These are phyloP conservation scores for Physocladia obscura DNA, from an alignment of 192 early-diverging fungal species.

Conservation along the genomic window DNA sequence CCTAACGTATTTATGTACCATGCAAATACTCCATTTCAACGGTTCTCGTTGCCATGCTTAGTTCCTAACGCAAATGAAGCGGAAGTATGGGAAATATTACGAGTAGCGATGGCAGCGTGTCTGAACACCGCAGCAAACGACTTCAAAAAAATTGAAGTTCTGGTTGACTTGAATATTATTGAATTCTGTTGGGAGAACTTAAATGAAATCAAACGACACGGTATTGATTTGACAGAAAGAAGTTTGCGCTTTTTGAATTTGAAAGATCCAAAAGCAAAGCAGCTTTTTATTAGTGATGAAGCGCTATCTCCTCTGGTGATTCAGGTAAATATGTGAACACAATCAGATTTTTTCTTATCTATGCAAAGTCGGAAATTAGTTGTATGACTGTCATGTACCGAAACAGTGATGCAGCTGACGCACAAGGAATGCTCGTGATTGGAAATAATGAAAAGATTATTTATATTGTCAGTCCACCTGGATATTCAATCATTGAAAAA, in stretches of 20 bases:
- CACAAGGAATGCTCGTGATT: slow-evolving; percentile 9
- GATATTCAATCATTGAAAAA: slow-evolving; percentile 21
- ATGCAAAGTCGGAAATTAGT: slow-evolving; percentile 1
- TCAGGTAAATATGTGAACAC: not conserved
- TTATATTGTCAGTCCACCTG: slow-evolving; percentile 27
- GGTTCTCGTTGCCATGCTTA: slow-evolving; percentile 14
- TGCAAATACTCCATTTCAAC: slow-evolving; percentile 9
- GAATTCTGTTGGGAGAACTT: not conserved
- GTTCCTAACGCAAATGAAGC: slow-evolving; percentile 5
- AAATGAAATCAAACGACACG: not conserved
- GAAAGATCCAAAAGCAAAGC: not conserved
- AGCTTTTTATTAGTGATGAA: not conserved
- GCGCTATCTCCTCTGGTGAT: not conserved
- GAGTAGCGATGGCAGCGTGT: not conserved
- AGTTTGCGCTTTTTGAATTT: not conserved
- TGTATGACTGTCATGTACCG: slow-evolving; percentile 18
- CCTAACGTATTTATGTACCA: slow-evolving; percentile 22
- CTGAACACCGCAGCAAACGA: not conserved
- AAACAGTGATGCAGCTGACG: not conserved
- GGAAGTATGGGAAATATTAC: slow-evolving; percentile 14
- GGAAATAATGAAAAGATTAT: slow-evolving; percentile 16
- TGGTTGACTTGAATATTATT: not conserved
- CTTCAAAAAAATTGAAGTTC: not conserved
- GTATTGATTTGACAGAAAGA: not conserved
- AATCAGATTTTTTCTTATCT: not conserved